Conservation (phyloP, 441 rosid genomes). For the Bocquillonia castaneifolia region DNA sequence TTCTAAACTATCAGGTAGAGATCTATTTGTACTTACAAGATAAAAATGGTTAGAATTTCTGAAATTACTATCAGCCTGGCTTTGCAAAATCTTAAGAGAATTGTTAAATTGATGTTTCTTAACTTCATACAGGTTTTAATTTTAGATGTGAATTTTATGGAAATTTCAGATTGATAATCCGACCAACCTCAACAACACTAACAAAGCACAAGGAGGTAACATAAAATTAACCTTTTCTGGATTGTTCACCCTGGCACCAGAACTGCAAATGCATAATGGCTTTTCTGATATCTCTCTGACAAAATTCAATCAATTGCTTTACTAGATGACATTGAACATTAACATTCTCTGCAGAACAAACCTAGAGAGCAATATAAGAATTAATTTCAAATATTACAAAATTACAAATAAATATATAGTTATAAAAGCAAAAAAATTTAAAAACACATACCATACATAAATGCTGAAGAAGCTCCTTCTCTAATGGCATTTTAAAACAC, state of each 20-base stretch:
- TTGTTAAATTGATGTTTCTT: background rate
- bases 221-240: conserved; percentile 45
- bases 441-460: conserved; percentile 44
- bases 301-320: conserved; percentile 47
- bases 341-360: conserved; percentile 69
- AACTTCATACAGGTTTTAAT: background rate
- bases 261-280: conserved; percentile 78
- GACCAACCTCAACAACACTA: background rate
- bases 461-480: conserved; percentile 55
- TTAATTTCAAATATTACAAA: background rate
- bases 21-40: background rate
- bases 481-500: conserved; percentile 52
- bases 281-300: conserved; percentile 76
- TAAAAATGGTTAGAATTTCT: background rate
- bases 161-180: background rate
- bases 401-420: background rate
- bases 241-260: conserved; percentile 74
- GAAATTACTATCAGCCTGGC: no score
- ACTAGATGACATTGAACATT: conserved; percentile 45
- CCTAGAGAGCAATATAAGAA: conserved; percentile 33
- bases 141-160: background rate
- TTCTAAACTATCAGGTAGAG: background rate
- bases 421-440: conserved; percentile 13
- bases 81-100: no score
- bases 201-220: conserved; percentile 4